Evolutionary conservation across 805 yeast species (phyloP), one percentile per base, ranked within the genome.

Genomic region (Lipomyces starkeyi): DNA sequence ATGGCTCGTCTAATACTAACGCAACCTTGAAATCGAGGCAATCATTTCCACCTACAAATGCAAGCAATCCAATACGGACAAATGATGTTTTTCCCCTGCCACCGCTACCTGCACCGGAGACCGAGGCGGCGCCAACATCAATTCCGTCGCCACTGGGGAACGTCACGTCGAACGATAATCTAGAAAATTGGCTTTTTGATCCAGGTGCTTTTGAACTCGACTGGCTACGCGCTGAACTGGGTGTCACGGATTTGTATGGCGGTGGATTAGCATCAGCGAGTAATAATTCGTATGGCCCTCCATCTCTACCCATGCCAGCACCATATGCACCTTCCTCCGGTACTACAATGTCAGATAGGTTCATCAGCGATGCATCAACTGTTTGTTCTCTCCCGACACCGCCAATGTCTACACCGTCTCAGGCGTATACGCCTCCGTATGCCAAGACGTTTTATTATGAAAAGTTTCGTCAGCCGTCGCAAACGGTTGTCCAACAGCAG

Each of bases 151-250:
- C 62, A 59, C 58, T 59, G 17, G 40, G 34, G 4, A 22, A 59
- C 25, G 58, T 59, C 60, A 35, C 40, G 27, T 59, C 62, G 27
- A 55, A 20, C 14, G 54, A 59, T 25, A 34, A 47, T n/a, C 22
- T 47, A 62, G 70, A 67, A 17, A 57, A 66, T 20, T 67, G 70
- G 70, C 27, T 55, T 29, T 58, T 66, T 43, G 70, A 67, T 22
- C 68, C 70, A 20, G 63, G 55, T 20, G 59, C 32, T 8, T 57
- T 66, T 20, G 70, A 67, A 7, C 54, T 67, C 11, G 71, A 67
- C 54, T 67, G 70, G 70, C 63, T 67, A 11, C 65, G 67, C n/a
- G 37, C 67, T 20, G 67, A 62, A 14, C 55, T 64, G 9, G 61
- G 61, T 11, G 61, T 58, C 34, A 58, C 61, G n/a, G 61, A 25